phyloP scores from a whole-genome alignment of 2,329 filamentous ascomycete genomes.

The Diaporthe citrichinensis region DNA sequence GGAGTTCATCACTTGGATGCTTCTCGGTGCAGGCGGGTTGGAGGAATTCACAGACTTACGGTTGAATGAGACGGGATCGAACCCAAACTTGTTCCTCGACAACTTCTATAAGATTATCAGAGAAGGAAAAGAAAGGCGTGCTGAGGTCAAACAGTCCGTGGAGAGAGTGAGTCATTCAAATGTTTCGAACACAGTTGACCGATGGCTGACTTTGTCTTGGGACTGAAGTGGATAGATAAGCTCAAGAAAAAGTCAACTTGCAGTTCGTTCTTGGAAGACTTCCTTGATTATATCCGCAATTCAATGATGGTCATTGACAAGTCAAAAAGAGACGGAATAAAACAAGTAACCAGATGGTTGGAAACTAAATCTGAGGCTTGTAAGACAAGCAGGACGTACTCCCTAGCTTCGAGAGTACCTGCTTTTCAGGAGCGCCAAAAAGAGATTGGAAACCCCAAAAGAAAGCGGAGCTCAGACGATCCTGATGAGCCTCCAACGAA shows the following conservation, averaged over 20 bases:
- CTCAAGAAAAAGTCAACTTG: neutral
- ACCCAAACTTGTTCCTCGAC: neutral
- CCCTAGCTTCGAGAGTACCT: neutral
- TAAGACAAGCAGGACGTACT: neutral
- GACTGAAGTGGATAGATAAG: neutral
- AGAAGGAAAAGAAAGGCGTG: neutral
- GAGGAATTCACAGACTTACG: neutral
- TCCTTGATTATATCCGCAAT: neutral
- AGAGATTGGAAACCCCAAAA: neutral
- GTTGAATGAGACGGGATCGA: neutral
- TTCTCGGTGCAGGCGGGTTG: neutral
- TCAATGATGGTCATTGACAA: neutral
- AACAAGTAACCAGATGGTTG: neutral
- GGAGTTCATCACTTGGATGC: neutral
- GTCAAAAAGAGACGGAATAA: neutral
- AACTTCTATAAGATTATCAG: constrained; percentile 5
- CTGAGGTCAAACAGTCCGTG: neutral
- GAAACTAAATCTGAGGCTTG: neutral
- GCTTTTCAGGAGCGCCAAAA: neutral
- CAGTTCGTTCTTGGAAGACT: neutral
- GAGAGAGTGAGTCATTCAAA: neutral
- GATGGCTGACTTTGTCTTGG: neutral
- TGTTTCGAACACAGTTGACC: neutral
- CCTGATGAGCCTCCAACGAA: neutral
- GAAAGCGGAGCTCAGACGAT: neutral